phyloP scores from a whole-genome alignment of 2,329 filamentous ascomycete genomes.

The Botryotinia convoluta region DNA sequence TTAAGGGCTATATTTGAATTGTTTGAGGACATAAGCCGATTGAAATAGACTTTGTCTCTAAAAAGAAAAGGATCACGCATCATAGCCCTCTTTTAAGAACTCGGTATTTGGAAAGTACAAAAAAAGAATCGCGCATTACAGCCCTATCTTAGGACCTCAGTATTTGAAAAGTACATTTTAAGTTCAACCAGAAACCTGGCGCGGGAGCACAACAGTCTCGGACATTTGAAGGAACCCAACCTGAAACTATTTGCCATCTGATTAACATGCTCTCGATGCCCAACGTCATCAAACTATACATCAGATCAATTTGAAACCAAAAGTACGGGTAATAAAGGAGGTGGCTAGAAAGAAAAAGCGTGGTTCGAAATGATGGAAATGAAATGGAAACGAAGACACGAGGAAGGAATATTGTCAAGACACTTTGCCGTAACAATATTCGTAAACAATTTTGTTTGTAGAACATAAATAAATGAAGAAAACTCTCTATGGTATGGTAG shows the following conservation, averaged over 20 bases:
- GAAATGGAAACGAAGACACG: background rate
- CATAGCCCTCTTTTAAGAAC: background rate
- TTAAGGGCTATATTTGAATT: background rate
- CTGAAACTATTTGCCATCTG: constrained; percentile 5
- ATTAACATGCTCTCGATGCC: background rate
- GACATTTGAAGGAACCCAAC: constrained; percentile 2
- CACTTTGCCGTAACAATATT: background rate
- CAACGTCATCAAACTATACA: background rate
- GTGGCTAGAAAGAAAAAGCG: too few relatives aligned
- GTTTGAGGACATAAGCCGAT: background rate
- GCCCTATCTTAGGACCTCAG: too few relatives aligned
- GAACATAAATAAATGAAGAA: background rate
- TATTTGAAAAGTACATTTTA: background rate
- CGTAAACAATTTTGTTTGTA: background rate
- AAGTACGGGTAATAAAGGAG: background rate
- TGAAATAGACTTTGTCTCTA: background rate
- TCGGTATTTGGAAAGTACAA: background rate
- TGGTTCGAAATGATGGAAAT: background rate
- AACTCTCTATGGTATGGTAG: background rate
- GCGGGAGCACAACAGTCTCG: background rate
- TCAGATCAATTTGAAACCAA: background rate
- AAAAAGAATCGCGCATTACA: background rate
- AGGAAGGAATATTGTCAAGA: constrained; percentile 2
- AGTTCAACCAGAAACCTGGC: background rate
- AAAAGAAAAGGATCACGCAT: background rate